phyloP scores from a whole-genome alignment of 2,329 filamentous ascomycete species.

The Xylariaceae sp. region DNA sequence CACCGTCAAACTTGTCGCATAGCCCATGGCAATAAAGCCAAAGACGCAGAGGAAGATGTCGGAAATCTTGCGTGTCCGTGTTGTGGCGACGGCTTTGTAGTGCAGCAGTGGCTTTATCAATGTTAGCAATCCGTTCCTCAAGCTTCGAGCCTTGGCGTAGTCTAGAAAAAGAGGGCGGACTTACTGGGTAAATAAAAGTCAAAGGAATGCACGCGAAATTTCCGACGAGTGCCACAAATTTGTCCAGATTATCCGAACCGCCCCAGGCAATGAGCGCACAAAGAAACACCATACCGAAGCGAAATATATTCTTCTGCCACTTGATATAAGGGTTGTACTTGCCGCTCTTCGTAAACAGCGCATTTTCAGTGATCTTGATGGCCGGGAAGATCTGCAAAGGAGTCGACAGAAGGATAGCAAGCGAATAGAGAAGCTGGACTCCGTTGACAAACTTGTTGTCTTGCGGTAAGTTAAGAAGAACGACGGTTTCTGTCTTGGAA shows the following conservation, averaged over 20 bases:
- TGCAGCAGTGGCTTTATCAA: conserved; percentile 80
- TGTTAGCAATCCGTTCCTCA: conserved; percentile 9
- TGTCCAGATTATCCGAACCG: conserved; percentile 91
- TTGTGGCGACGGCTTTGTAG: conserved; percentile 78
- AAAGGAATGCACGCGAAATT: conserved; percentile 98
- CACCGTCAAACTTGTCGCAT: conserved; percentile 87
- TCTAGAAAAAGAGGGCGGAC: conserved; percentile 45
- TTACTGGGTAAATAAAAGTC: conserved; percentile 96
- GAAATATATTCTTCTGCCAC: conserved; percentile 98
- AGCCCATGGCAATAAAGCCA: conserved; percentile 85
- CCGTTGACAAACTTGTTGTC: conserved; percentile 94
- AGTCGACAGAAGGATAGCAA: conserved; percentile 94
- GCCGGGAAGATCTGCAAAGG: conserved; percentile 97
- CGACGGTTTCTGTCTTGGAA: conserved; percentile 92
- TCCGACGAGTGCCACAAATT: conserved; percentile 94
- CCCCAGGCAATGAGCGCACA: conserved; percentile 90
- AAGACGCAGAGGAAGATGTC: conserved; percentile 82
- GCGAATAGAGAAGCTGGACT: conserved; percentile 96
- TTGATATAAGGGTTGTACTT: conserved; percentile 99
- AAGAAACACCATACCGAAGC: conserved; percentile 87
- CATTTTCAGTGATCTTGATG: conserved; percentile 94
- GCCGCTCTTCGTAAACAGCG: conserved; percentile 89
- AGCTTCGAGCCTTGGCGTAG: background rate
- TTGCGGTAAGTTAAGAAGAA: conserved; percentile 94
- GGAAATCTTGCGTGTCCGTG: conserved; percentile 67